A percentile compares a stretch with the other conserved stretches of the same genome.
These are phyloP conservation scores for Tieghemiomyces parasiticus DNA, from an alignment of 192 early-diverging fungal species.

Conservation along the genomic window DNA sequence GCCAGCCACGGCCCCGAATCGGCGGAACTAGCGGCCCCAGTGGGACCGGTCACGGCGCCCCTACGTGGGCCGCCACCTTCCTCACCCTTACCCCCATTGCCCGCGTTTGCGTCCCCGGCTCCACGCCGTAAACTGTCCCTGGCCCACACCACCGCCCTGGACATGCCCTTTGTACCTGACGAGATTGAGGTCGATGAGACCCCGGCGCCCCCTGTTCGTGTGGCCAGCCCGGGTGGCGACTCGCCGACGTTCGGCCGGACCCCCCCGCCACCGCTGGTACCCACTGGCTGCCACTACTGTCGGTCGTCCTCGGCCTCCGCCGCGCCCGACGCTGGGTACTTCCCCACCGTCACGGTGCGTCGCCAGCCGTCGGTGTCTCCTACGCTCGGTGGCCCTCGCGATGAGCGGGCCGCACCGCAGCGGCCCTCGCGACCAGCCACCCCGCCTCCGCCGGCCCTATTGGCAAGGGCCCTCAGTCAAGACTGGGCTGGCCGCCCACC, in stretches of 20 bases:
- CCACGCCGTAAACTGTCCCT: not conserved
- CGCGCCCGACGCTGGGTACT: not conserved
- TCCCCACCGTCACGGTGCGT: not conserved
- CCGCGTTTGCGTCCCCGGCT: no score
- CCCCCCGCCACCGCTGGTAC: not conserved
- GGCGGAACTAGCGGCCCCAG: no score
- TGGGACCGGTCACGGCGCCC: no score
- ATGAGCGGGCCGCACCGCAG: no score
- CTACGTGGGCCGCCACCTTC: no score
- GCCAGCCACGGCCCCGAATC: no score
- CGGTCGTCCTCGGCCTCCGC: no score
- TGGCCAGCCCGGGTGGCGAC: not conserved
- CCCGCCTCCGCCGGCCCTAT: not conserved
- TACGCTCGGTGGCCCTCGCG: no score
- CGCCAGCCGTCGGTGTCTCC: not conserved
- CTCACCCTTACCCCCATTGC: no score
- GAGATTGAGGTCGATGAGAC: not conserved
- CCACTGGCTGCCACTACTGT: no score
- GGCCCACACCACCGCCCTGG: not conserved
- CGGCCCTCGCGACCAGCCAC: not conserved
- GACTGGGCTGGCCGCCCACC: not conserved
- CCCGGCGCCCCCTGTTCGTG: no score
- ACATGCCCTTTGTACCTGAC: constrained; percentile 1
- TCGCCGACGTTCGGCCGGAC: not conserved
- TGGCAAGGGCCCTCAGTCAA: not conserved